Conservation (phyloP, 164 flowering plant species). For the Warburgia ugandensis region DNA sequence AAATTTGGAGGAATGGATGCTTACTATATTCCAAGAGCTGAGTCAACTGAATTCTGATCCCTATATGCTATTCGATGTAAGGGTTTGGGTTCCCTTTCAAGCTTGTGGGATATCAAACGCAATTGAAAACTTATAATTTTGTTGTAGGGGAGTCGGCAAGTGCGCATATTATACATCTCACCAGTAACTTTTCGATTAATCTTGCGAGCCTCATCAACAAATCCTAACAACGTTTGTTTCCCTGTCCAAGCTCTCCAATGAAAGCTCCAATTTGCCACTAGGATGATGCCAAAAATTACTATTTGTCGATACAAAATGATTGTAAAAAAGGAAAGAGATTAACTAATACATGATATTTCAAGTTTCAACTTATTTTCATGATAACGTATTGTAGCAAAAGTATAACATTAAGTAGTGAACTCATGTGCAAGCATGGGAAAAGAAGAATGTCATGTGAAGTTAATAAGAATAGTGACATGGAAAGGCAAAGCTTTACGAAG, state of each 20-base stretch:
- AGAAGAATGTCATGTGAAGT: too few relatives aligned
- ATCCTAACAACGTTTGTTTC: conserved; percentile 23
- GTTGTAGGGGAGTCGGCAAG: conserved; percentile 33
- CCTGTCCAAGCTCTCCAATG: conserved; percentile 17
- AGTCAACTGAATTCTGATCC: conserved; percentile 19
- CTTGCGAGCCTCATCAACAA: conserved; percentile 20
- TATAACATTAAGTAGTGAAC: background rate
- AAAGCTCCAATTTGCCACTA: conserved; percentile 27
- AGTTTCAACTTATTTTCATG: background rate
- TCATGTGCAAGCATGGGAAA: too few relatives aligned
- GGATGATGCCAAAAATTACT: conserved; percentile 22
- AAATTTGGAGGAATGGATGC: background rate
- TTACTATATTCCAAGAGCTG: conserved; percentile 29
- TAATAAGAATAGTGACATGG: too few relatives aligned
- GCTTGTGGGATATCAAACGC: conserved; percentile 20
- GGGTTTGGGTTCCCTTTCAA: conserved; percentile 20
- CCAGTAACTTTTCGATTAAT: conserved; percentile 20
- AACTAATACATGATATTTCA: too few relatives aligned
- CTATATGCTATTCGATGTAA: conserved; percentile 22
- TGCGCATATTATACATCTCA: conserved; percentile 25
- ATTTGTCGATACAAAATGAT: conserved; percentile 12
- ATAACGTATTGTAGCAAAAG: background rate
- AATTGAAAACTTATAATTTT: conserved; percentile 9
- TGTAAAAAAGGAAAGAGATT: too few relatives aligned
- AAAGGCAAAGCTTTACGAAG: too few relatives aligned